These are phyloP conservation scores for Ilyonectria destructans DNA, from an alignment of 2,329 filamentous ascomycete genomes.

Conservation along the genomic window DNA sequence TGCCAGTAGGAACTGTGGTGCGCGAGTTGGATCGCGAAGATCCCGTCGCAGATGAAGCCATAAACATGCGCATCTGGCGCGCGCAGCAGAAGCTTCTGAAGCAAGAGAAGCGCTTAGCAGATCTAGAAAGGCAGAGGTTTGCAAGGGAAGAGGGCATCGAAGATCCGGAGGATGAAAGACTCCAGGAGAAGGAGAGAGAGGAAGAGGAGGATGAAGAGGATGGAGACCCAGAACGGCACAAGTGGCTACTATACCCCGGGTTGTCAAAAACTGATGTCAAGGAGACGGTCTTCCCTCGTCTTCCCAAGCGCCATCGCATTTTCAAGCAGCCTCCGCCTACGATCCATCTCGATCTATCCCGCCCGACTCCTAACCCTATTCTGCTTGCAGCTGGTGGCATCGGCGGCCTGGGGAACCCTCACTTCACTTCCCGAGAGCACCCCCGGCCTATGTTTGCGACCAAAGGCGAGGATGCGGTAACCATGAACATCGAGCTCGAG, in stretches of 20 bases:
- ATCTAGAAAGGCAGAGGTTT: constrained; percentile 51
- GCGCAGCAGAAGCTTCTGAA: constrained; percentile 54
- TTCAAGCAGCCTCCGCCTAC: constrained; percentile 81
- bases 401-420: constrained; percentile 93
- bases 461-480: constrained; percentile 85
- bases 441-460: constrained; percentile 90
- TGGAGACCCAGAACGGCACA: constrained; percentile 71
- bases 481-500: constrained; percentile 87
- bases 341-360: constrained; percentile 80
- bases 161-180: constrained; percentile 24
- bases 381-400: constrained; percentile 90
- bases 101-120: constrained; percentile 53
- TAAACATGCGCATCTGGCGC: constrained; percentile 53
- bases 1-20: constrained; percentile 93
- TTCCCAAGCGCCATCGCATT: constrained; percentile 67
- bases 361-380: constrained; percentile 86
- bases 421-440: constrained; percentile 86
- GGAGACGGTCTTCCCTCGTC: constrained; percentile 64
- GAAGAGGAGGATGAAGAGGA: constrained; percentile 60
- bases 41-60: constrained; percentile 78
- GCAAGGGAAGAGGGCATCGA: constrained; percentile 23
- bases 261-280: constrained; percentile 79
- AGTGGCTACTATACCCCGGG: constrained; percentile 91
- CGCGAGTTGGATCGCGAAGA: constrained; percentile 86
- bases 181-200: constrained; percentile 36